These are phyloP conservation scores for Stygiomarasmius scandens DNA, from an alignment of 1,284 basidiomycete genomes.

Conservation along the genomic window DNA sequence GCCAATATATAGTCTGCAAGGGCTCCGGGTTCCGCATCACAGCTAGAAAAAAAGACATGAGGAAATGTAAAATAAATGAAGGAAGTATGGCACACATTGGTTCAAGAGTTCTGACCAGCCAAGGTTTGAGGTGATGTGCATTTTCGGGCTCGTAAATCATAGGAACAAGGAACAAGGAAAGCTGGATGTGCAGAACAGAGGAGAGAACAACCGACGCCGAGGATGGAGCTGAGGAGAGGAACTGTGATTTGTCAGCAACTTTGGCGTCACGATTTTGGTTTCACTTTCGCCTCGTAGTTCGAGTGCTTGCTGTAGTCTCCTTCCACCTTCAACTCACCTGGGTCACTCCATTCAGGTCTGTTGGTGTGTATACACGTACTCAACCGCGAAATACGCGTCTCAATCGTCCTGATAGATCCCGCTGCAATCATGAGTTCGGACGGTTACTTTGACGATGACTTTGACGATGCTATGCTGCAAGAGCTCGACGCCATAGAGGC, in stretches of 20 bases:
- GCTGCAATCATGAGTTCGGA: conserved; percentile 61
- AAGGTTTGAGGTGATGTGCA: conserved; percentile 70
- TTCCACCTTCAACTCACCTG: neutral
- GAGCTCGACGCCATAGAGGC: conserved; percentile 73
- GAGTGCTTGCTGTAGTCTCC: no score
- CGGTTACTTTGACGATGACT: conserved; percentile 62
- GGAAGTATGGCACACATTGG: conserved; percentile 64
- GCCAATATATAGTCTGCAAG: conserved; percentile 95
- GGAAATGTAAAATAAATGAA: conserved; percentile 16
- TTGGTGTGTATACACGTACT: neutral
- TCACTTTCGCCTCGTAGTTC: no score
- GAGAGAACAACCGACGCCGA: neutral
- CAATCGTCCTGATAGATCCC: neutral
- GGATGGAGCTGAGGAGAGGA: no score
- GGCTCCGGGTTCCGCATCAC: conserved; percentile 93
- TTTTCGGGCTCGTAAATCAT: conserved; percentile 73
- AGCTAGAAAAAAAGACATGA: conserved; percentile 54
- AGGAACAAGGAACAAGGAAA: neutral
- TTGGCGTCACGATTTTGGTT: no score
- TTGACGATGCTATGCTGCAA: conserved; percentile 52
- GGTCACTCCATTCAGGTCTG: neutral
- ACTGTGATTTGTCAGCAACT: no score
- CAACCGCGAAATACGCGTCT: conserved; percentile 1
- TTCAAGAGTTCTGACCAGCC: conserved; percentile 83
- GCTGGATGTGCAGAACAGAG: neutral